Base-by-base conservation (phyloP, 2,329 filamentous ascomycete genomes). In the Diaporthe caulivora region DNA sequence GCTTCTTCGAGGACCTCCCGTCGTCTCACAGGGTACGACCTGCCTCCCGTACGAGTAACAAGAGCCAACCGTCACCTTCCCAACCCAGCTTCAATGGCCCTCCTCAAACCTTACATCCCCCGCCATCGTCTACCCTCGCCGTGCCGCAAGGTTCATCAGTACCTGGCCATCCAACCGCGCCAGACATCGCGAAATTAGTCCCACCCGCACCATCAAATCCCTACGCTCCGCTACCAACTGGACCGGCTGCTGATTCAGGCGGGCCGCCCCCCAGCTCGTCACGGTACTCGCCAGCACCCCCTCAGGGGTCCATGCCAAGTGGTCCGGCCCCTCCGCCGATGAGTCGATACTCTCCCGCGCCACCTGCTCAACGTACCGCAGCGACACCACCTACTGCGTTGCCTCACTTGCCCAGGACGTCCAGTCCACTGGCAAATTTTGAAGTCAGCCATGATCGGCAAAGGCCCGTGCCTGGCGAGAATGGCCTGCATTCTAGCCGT, bases 1-100 rank as follows among this genome's bases (percentile, higher is more conserved):
- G 88, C 77, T 96, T 96, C 80, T 96, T 95, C 77, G 94, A 95
- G 81, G 94, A 96, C 71, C 85, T 96, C 29, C 94, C 94, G 1
- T 82, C 92, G 68, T 82, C 87, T 1, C 82, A 89, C 5, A 92
- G 87, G 79, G 88, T 91, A n/a, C 89, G 92, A 34, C 89, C 91
- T 24, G 86, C 87, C 31, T 89, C 90, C 1, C 87, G 90, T 71
- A 88, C 89, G 37, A 87, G 86, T 76, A 82, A 81, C 34, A 77
- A 77, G 40, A 79, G 84, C 44, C 80, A 82, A 53, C 80, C 82
- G 7, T 88, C 87, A 10, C 86, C 87, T 21, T 80, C 80, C 31
- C 85, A 82, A 49, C 78, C 81, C 62, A 82, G 76, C 31, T 80
- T 82, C 0, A 81, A 81, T 55, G 80, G 79, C 13, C 80, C 82